These are phyloP conservation scores for Phytopythium helicoides DNA, from an alignment of 352 stramenopile genomes.

Conservation along the genomic window DNA sequence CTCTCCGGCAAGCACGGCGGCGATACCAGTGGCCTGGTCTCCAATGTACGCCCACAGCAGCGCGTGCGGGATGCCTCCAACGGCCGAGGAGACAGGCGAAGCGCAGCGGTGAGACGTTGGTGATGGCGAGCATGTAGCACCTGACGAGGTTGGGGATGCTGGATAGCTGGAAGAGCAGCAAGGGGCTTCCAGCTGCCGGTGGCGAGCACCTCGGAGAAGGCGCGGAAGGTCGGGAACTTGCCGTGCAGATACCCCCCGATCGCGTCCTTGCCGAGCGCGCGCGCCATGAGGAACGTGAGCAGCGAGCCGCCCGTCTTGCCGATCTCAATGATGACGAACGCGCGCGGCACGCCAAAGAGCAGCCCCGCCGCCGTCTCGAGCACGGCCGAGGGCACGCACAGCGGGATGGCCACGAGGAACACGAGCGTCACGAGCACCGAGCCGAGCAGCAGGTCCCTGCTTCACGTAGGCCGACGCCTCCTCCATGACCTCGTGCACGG, in stretches of 20 bases:
- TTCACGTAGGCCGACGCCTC: slow-evolving; percentile 45
- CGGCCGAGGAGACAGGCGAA: slow-evolving; percentile 57
- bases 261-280: slow-evolving; percentile 49
- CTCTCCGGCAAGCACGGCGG: slow-evolving; percentile 47
- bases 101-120: slow-evolving; percentile 45
- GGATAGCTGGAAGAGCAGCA: slow-evolving; percentile 75
- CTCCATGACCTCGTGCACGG: slow-evolving; percentile 43
- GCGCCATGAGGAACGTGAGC: slow-evolving; percentile 58
- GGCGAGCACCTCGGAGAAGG: slow-evolving; percentile 62
- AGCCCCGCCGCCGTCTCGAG: slow-evolving; percentile 63
- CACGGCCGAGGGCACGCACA: slow-evolving; percentile 66
- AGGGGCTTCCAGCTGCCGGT: slow-evolving; percentile 68
- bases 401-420: slow-evolving; percentile 65
- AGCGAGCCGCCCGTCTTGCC: slow-evolving; percentile 71
- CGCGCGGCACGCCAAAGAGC: slow-evolving; percentile 58
- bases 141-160: slow-evolving; percentile 81
- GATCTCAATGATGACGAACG: slow-evolving; percentile 53
- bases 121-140: slow-evolving; percentile 78
- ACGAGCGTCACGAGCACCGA: slow-evolving; percentile 42
- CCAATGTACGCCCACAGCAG: slow-evolving; percentile 75
- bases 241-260: slow-evolving; percentile 59
- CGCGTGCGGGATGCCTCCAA: slow-evolving; percentile 57
- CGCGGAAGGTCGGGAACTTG: slow-evolving; percentile 68
- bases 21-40: slow-evolving; percentile 65
- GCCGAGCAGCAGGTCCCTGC: slow-evolving; percentile 42